Evolutionary conservation across 2,329 filamentous ascomycete species (phyloP).

Genomic region (Magnaporthiopsis poae): DNA sequence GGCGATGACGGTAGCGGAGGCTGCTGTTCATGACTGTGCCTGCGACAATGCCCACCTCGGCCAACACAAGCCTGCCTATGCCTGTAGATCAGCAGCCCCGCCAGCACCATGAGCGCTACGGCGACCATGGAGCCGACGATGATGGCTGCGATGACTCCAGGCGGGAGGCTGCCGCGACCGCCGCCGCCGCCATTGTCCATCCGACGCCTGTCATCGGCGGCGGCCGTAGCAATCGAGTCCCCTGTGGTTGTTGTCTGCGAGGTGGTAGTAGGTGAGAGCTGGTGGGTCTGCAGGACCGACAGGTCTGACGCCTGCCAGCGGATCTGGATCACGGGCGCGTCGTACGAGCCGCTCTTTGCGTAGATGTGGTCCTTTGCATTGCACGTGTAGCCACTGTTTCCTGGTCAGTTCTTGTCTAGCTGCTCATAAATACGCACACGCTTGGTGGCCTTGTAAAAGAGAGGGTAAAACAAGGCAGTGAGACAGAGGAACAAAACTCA

Average conservation of each 20-base stretch:
- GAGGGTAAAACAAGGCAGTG: not conserved
- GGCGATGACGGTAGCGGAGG: not conserved
- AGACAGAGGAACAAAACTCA: not conserved
- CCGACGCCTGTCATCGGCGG: not conserved
- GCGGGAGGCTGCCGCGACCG: not conserved
- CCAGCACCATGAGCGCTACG: not conserved
- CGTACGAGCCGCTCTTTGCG: not conserved
- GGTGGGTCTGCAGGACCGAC: constrained; percentile 5
- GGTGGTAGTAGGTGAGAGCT: not conserved
- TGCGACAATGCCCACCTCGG: not conserved
- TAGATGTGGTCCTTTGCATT: not conserved
- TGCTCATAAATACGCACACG: no score
- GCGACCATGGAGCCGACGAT: not conserved
- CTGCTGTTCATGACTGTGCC: not conserved
- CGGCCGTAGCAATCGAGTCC: not conserved
- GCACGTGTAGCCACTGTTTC: constrained; percentile 4
- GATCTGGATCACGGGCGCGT: constrained; percentile 6
- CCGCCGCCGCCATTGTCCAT: not conserved
- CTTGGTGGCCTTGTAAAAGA: no score
- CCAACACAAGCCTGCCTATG: no score
- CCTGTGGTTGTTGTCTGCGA: no score
- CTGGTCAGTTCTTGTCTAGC: not conserved
- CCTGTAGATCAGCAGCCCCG: not conserved
- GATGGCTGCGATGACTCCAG: not conserved
- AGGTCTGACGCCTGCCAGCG: constrained; percentile 6